Base-by-base conservation (phyloP, 73 alveolate species). In the Paramecium sexaurelia region DNA sequence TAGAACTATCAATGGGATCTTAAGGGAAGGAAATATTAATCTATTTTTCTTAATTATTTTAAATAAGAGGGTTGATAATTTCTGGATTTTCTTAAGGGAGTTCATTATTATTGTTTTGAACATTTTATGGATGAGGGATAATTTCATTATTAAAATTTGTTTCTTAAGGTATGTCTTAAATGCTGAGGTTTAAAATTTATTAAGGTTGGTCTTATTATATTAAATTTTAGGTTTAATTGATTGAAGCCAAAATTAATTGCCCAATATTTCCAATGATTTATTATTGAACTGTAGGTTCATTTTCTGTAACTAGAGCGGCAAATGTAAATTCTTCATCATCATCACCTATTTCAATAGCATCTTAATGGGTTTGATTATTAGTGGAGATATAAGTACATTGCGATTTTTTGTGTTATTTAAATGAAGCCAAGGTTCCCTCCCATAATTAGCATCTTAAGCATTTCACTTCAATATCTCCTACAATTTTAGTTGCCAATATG, bases 371-470 rank as follows among this genome's bases (percentile, higher is more conserved):
- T 61, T 61, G 22, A 61, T 26, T 61, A 26, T 61, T 61, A 19
- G 10, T 61, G 11, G 39, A 32, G 11, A 61, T 32, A 11, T 29
- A 61, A 61, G 83, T 61, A 61, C 83, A 61, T 32, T 61, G 11
- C 26, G 83, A 61, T 61, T 61, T 61, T 61, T 61, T 61, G 26
- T 61, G 83, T 61, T 61, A 61, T 11, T 61, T 61, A 61, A 61
- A 61, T 26, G 20, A 61, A 26, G 83, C 83, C 83, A 61, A 22
- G 6, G 83, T 61, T 32, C 83, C 83, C 83, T 61, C 83, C 83
- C 83, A 61, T 29, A 26, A 19, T 61, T 61, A 11, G 26, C 83
- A 61, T 61, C 83, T 61, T 61, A 61, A 61, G 26, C 83, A 61
- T 61, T 61, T 61, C 1, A 61, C 83, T 6, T 61, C 83, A 11